phyloP scores from a whole-genome alignment of 169 alveolate species.

The Toxoplasma gondii region DNA sequence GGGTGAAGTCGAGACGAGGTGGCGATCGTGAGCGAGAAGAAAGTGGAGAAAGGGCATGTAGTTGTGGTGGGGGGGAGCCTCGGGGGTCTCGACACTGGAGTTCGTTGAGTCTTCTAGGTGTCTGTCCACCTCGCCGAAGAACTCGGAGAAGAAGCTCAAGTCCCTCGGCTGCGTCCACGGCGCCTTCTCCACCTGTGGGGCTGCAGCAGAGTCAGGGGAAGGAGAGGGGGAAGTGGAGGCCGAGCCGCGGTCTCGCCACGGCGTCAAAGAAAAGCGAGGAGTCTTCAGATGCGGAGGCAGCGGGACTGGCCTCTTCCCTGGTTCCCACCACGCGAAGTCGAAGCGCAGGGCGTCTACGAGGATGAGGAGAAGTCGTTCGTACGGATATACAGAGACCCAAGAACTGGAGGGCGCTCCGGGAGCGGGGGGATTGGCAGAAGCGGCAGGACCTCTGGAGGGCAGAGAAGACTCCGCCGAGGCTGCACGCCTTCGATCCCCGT shows the following conservation, averaged over 20 bases:
- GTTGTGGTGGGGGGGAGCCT: constrained; percentile 35
- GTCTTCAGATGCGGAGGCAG: background rate
- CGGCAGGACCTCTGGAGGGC: background rate
- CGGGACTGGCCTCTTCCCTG: background rate
- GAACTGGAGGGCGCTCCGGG: constrained; percentile 18
- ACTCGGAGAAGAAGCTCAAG: background rate
- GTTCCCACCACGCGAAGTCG: constrained; percentile 78
- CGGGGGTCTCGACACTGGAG: background rate
- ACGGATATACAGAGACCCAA: constrained; percentile 59
- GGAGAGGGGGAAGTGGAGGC: background rate
- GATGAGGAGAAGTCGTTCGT: constrained; percentile 68
- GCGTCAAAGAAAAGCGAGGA: background rate
- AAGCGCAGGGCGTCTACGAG: constrained; percentile 81
- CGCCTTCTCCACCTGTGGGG: background rate
- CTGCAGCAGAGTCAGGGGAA: background rate
- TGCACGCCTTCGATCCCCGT: background rate
- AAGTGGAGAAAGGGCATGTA: constrained; percentile 33
- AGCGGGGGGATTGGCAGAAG: background rate
- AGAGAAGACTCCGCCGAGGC: background rate
- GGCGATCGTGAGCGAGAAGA: constrained; percentile 49
- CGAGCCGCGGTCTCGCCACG: background rate
- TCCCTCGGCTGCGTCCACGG: background rate
- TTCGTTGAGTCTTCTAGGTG: background rate
- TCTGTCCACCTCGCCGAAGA: background rate
- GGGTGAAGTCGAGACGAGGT: background rate